Percentiles rank a stretch among this genome's conserved stretches.
These are phyloP conservation scores for Ceratonia siliqua DNA, from an alignment of 306 rosid species.

Conservation along the genomic window DNA sequence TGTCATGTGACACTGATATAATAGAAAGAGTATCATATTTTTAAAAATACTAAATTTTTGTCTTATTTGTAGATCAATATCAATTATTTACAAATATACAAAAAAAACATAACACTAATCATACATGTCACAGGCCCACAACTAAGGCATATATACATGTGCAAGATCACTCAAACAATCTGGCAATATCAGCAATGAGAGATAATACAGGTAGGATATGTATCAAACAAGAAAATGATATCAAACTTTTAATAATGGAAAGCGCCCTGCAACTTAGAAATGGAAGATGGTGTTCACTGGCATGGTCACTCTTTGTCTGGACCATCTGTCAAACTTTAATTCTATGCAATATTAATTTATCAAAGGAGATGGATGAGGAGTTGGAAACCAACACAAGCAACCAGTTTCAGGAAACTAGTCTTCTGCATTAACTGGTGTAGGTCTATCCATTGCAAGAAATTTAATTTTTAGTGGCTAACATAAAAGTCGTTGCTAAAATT, in stretches of 20 bases:
- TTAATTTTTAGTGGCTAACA: too few relatives aligned
- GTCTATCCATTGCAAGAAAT: neutral
- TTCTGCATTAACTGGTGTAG: neutral
- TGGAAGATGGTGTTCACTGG: neutral
- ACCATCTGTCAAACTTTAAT: neutral
- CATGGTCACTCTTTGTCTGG: neutral
- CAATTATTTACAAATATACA: too few relatives aligned
- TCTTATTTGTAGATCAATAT: too few relatives aligned
- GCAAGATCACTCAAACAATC: too few relatives aligned
- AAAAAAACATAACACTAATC: too few relatives aligned
- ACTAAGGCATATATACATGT: too few relatives aligned
- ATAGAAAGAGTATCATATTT: too few relatives aligned
- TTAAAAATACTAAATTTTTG: too few relatives aligned
- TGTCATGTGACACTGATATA: too few relatives aligned
- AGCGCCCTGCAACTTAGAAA: neutral
- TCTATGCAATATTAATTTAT: neutral
- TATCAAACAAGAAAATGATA: neutral
- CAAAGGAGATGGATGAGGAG: neutral
- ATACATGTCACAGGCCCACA: too few relatives aligned
- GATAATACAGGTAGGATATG: neutral
- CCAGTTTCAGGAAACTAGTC: neutral
- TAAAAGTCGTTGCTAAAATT: too few relatives aligned
- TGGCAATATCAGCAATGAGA: too few relatives aligned
- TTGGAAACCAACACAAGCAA: neutral
- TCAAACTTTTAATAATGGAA: neutral